These are phyloP conservation scores for Leucosporidium yakuticum DNA, from an alignment of 768 basidiomycete genomes.

Conservation along the genomic window DNA sequence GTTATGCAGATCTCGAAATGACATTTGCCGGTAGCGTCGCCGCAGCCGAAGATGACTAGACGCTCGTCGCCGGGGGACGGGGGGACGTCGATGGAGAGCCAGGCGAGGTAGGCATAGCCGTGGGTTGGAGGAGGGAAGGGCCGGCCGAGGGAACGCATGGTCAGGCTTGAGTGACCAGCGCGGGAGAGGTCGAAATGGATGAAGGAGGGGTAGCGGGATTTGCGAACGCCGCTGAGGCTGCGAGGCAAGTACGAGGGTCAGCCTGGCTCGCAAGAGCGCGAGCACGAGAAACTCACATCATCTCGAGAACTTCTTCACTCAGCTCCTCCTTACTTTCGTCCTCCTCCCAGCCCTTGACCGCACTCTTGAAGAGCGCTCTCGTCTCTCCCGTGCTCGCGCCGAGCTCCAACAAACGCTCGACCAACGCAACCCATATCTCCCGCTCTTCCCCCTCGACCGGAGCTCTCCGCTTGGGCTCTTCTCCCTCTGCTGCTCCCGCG, in stretches of 20 bases:
- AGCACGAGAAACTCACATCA: not conserved
- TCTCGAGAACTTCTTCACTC: not conserved
- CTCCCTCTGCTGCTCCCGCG: not conserved
- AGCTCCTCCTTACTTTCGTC: not conserved
- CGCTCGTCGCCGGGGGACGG: not conserved
- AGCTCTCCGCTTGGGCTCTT: no score
- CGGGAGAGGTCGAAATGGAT: conserved; percentile 10
- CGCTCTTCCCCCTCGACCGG: not conserved
- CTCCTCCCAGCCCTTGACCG: not conserved
- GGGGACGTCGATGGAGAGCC: not conserved
- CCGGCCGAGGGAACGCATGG: conserved; percentile 6
- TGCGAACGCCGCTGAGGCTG: conserved; percentile 4
- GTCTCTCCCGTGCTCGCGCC: not conserved
- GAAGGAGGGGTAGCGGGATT: not conserved
- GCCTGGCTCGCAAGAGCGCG: no score
- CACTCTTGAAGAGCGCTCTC: not conserved
- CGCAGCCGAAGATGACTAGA: conserved; percentile 10
- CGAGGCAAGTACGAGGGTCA: no score
- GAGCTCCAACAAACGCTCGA: not conserved
- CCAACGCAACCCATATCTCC: not conserved
- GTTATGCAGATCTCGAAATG: conserved; percentile 7
- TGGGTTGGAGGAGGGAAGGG: conserved; percentile 5
- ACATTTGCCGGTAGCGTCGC: conserved; percentile 7
- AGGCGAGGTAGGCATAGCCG: conserved; percentile 18
- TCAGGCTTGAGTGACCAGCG: not conserved